Conservation (phyloP, 352 stramenopile species). For the Pelagophyceae sp. region DNA sequence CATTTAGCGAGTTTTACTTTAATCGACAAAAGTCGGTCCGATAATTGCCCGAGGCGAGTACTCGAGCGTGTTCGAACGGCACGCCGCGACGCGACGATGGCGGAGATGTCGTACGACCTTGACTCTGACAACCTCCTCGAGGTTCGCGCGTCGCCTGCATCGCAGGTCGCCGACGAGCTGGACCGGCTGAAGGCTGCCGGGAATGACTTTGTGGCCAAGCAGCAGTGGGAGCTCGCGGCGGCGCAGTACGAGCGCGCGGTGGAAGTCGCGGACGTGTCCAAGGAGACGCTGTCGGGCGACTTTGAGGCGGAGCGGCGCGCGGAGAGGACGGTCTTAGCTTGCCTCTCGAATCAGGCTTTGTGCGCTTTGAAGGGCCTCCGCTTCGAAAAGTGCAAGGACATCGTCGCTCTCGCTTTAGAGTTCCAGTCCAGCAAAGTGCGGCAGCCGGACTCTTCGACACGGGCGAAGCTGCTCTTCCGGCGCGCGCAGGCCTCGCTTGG, state of each 20-base stretch:
- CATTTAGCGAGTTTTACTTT: no score
- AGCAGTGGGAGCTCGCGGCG: background rate
- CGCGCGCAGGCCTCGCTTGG: background rate
- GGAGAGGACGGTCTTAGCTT: background rate
- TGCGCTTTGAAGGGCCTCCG: background rate
- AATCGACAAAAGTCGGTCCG: no score
- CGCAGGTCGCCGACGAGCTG: background rate
- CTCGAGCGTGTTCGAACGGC: no score
- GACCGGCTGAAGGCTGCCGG: conserved; percentile 3
- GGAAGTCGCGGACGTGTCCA: background rate
- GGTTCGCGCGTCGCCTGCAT: background rate
- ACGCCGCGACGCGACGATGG: no score
- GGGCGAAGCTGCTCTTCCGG: conserved; percentile 2
- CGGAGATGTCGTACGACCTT: background rate
- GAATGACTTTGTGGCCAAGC: background rate
- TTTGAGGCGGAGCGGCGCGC: conserved; percentile 1
- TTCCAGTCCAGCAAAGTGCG: background rate
- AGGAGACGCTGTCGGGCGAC: background rate
- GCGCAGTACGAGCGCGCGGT: background rate
- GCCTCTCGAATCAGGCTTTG: background rate
- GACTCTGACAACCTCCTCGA: background rate
- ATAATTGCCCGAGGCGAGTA: no score
- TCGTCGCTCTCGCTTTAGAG: background rate
- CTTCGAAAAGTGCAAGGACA: background rate
- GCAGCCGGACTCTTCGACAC: background rate